Conservation (phyloP, 371 early-diverging fungal species). For the Syncephalis fuscata region DNA sequence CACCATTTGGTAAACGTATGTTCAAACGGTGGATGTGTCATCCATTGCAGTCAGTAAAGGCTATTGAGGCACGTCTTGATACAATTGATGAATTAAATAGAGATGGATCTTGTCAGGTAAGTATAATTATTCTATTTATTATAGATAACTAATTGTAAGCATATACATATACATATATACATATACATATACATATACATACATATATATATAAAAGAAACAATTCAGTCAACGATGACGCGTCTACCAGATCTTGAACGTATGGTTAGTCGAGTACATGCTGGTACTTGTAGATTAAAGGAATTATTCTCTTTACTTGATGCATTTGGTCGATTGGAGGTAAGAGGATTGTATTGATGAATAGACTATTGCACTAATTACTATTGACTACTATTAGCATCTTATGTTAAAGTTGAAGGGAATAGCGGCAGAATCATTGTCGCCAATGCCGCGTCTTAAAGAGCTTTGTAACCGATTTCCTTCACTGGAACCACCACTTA, state of each 20-base stretch:
- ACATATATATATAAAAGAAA: too few relatives aligned
- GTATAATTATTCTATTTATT: conserved; percentile 12
- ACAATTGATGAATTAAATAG: conserved; percentile 68
- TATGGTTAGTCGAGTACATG: conserved; percentile 76
- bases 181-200: conserved; percentile 10
- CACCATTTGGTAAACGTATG: conserved; percentile 81
- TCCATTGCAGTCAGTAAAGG: conserved; percentile 52
- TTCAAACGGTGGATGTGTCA: conserved; percentile 88
- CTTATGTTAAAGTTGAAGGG: too few relatives aligned
- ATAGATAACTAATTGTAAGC: too few relatives aligned
- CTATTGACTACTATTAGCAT: not conserved
- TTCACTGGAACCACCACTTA: conserved; percentile 25
- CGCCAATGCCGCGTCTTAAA: conserved; percentile 13
- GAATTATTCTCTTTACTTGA: conserved; percentile 50
- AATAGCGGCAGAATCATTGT: too few relatives aligned
- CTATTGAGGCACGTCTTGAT: conserved; percentile 77
- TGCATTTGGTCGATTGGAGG: conserved; percentile 35
- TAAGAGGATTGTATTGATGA: too few relatives aligned
- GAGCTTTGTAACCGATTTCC: conserved; percentile 27
- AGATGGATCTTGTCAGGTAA: conserved; percentile 27
- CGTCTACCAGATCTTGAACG: conserved; percentile 87
- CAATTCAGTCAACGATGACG: too few relatives aligned
- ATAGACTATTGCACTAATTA: too few relatives aligned
- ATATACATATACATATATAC: conserved; percentile 8
- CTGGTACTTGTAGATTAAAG: conserved; percentile 57